A percentile compares a stretch with the other conserved stretches of the same genome.
Conservation (phyloP, 2,329 filamentous ascomycete genomes). For the Cladosporium austrohemisphaericum region DNA sequence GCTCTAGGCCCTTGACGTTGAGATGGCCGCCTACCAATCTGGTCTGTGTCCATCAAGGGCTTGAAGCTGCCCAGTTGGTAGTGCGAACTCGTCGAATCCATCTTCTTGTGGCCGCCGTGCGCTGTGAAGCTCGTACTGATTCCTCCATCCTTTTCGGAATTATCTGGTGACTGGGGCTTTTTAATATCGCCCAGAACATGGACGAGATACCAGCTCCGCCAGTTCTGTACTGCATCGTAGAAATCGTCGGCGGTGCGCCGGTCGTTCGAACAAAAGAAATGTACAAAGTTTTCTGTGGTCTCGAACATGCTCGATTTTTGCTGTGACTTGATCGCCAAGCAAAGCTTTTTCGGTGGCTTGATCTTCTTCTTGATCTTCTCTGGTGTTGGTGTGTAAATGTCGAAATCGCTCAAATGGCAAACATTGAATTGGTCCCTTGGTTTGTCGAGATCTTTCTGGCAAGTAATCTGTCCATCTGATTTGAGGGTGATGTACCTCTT, state of each 20-base stretch:
- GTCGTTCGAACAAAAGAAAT: slow-evolving; percentile 86
- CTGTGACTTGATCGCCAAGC: slow-evolving; percentile 87
- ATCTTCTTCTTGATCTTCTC: slow-evolving; percentile 66
- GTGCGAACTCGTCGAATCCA: slow-evolving; percentile 48
- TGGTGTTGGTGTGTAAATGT: slow-evolving; percentile 76
- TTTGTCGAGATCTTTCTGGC: slow-evolving; percentile 66
- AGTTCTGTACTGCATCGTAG: slow-evolving; percentile 67
- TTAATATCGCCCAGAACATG: slow-evolving; percentile 62
- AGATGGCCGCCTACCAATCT: slow-evolving; percentile 47
- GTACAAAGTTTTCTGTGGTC: slow-evolving; percentile 79
- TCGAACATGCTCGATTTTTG: slow-evolving; percentile 82
- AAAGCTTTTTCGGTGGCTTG: slow-evolving; percentile 78
- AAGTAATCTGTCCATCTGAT: slow-evolving; percentile 65
- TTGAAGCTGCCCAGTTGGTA: slow-evolving; percentile 63
- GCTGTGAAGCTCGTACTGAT: slow-evolving; percentile 13
- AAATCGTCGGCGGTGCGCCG: slow-evolving; percentile 63
- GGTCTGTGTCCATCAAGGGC: slow-evolving; percentile 62
- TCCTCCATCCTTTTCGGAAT: slow-evolving; percentile 6
- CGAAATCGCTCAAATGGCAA: slow-evolving; percentile 87
- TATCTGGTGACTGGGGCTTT: slow-evolving; percentile 26
- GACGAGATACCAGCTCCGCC: slow-evolving; percentile 90
- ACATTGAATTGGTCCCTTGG: slow-evolving; percentile 66
- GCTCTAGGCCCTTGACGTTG: slow-evolving; percentile 11
- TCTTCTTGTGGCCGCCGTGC: slow-evolving; percentile 15
- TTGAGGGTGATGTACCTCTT: slow-evolving; percentile 77